A percentile compares a stretch with the other conserved stretches of the same genome.
Conservation (phyloP, 805 yeast genomes). For the Monosporozyma unispora region DNA sequence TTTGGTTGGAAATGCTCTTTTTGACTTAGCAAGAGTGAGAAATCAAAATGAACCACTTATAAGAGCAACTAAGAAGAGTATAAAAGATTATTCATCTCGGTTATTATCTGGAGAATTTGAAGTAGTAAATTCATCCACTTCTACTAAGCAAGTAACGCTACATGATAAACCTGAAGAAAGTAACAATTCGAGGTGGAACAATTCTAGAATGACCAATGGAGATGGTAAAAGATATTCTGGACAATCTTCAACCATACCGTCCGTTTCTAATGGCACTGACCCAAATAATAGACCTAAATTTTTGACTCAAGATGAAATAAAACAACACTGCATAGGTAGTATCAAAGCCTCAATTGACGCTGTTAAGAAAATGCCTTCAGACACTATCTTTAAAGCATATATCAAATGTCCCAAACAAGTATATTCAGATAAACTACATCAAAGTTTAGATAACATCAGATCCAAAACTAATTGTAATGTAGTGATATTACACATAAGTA, state of each 20-base stretch:
- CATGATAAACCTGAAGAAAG: not conserved
- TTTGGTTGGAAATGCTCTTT: constrained; percentile 11
- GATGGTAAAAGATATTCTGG: not conserved
- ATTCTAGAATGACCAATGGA: not conserved
- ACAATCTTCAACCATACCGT: not conserved
- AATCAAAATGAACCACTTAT: constrained; percentile 14
- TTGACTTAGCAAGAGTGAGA: constrained; percentile 10
- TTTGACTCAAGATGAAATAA: constrained; percentile 25
- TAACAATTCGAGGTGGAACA: not conserved
- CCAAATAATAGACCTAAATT: constrained; percentile 3
- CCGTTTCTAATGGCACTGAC: not conserved
- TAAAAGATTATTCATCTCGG: not conserved
- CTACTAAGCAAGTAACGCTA: constrained; percentile 5
- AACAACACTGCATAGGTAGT: constrained; percentile 24
- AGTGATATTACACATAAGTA: constrained; percentile 26
- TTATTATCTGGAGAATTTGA: constrained; percentile 1
- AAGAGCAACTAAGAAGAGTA: constrained; percentile 8
- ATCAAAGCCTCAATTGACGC: constrained; percentile 21
- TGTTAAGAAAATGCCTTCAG: constrained; percentile 21
- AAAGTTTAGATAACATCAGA: constrained; percentile 25
- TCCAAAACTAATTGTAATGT: constrained; percentile 28
- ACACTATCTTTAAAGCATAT: constrained; percentile 27
- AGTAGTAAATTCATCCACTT: not conserved
- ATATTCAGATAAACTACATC: constrained; percentile 22
- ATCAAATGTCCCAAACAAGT: constrained; percentile 27